phyloP scores from a whole-genome alignment of 768 basidiomycete genomes.

The Rhizopogon rudus region DNA sequence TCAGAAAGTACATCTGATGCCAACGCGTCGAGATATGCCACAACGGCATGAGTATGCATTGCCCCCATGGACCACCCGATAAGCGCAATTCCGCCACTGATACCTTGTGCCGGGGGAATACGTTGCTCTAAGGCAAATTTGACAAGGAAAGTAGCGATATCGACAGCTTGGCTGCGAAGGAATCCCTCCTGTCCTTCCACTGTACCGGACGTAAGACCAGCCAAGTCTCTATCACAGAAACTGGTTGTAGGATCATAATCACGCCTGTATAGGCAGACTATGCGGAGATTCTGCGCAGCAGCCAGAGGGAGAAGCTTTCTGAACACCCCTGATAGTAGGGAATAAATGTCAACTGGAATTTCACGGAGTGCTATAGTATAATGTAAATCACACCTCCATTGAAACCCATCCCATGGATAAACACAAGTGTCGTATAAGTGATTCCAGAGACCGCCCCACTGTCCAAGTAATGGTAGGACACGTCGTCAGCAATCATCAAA shows the following conservation, averaged over 20 bases:
- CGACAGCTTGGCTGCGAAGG: constrained; percentile 1
- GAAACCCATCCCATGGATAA: constrained; percentile 8
- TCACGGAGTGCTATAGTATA: not conserved
- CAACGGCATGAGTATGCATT: not conserved
- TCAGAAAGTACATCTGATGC: not conserved
- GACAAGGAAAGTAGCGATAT: constrained; percentile 5
- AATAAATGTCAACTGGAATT: not conserved
- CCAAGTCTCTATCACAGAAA: constrained; percentile 8
- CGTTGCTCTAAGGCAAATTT: constrained; percentile 1
- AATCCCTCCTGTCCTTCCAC: constrained; percentile 1
- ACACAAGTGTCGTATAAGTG: constrained; percentile 6
- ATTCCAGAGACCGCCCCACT: not conserved
- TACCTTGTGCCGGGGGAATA: not conserved
- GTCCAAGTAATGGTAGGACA: not conserved
- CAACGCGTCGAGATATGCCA: constrained; percentile 6
- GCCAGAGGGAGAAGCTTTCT: constrained; percentile 19
- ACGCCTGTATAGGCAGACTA: constrained; percentile 21
- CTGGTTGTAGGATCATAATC: constrained; percentile 22
- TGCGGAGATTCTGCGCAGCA: constrained; percentile 13
- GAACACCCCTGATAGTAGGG: constrained; percentile 1
- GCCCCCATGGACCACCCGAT: constrained; percentile 8
- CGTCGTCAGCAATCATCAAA: not conserved
- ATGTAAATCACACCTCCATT: constrained; percentile 2
- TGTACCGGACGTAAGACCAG: not conserved
- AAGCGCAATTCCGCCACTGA: constrained; percentile 4